These are phyloP conservation scores for Omphalotus olearius DNA, from an alignment of 1,284 basidiomycete species.

Conservation along the genomic window DNA sequence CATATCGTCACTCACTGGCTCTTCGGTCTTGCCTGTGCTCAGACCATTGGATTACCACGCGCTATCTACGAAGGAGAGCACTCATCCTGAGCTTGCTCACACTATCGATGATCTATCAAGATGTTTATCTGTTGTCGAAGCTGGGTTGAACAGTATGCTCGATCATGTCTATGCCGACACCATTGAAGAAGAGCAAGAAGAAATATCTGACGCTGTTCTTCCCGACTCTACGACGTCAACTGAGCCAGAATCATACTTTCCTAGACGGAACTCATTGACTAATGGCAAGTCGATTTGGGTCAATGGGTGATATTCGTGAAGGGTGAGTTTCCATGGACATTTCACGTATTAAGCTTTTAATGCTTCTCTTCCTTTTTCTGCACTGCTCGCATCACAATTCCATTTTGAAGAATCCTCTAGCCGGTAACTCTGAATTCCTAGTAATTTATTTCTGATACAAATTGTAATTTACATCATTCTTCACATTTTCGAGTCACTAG, in stretches of 20 bases:
- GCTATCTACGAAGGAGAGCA: conserved; percentile 59
- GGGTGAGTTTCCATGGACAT: too few relatives aligned
- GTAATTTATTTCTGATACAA: too few relatives aligned
- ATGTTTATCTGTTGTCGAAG: conserved; percentile 80
- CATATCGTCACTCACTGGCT: conserved; percentile 16
- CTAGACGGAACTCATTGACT: not conserved
- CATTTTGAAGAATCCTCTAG: too few relatives aligned
- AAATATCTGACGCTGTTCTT: conserved; percentile 3
- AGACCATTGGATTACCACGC: conserved; percentile 65
- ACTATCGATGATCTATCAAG: conserved; percentile 78
- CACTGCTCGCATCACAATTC: too few relatives aligned
- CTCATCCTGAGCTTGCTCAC: conserved; percentile 67
- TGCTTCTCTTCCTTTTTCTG: too few relatives aligned
- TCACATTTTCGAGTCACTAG: too few relatives aligned
- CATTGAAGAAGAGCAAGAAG: conserved; percentile 59
- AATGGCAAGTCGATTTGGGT: conserved; percentile 1
- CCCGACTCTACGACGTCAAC: not conserved
- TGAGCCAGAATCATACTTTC: conserved; percentile 6
- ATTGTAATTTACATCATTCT: too few relatives aligned
- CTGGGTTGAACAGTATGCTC: conserved; percentile 64
- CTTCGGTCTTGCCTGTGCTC: conserved; percentile 38
- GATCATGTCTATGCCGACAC: conserved; percentile 42
- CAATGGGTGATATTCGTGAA: not conserved
- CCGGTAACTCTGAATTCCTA: too few relatives aligned
- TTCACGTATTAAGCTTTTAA: too few relatives aligned